Percentiles rank a stretch among this genome's conserved stretches.
These are phyloP conservation scores for Candida maesae DNA, from an alignment of 805 yeast species.

Conservation along the genomic window DNA sequence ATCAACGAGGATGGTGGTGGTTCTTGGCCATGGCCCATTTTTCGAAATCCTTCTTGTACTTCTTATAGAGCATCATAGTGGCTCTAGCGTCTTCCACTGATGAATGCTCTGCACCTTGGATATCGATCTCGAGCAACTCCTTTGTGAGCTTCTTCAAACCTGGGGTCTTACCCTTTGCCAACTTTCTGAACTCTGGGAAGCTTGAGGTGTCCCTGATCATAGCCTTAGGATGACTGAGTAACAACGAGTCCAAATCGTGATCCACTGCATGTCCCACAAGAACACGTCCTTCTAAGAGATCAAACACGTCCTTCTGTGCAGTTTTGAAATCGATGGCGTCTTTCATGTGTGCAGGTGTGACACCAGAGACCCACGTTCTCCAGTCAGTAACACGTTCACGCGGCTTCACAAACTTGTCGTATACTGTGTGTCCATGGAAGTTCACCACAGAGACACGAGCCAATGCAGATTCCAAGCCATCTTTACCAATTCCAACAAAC, in stretches of 20 bases:
- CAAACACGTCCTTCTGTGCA: slow-evolving; percentile 57
- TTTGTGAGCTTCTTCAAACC: slow-evolving; percentile 61
- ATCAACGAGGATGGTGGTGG: slow-evolving; percentile 3
- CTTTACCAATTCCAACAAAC: slow-evolving; percentile 85
- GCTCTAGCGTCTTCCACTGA: slow-evolving; percentile 90
- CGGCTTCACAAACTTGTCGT: slow-evolving; percentile 77
- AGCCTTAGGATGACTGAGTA: slow-evolving; percentile 61
- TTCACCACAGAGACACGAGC: slow-evolving; percentile 89
- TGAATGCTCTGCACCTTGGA: slow-evolving; percentile 75
- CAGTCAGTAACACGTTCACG: slow-evolving; percentile 76
- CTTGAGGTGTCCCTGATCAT: slow-evolving; percentile 72
- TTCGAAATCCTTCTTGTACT: slow-evolving; percentile 61
- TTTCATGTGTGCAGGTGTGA: slow-evolving; percentile 64
- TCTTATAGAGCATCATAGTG: slow-evolving; percentile 74
- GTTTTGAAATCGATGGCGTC: slow-evolving; percentile 62
- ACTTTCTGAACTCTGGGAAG: slow-evolving; percentile 52
- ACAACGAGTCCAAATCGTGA: slow-evolving; percentile 69
- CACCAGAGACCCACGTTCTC: slow-evolving; percentile 92
- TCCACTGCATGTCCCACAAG: slow-evolving; percentile 84
- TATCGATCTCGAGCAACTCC: slow-evolving; percentile 52
- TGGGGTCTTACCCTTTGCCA: slow-evolving; percentile 69
- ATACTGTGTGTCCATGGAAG: slow-evolving; percentile 65
- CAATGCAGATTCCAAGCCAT: slow-evolving; percentile 64
- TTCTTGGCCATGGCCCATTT: slow-evolving; percentile 19
- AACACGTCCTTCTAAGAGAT: slow-evolving; percentile 49